These are phyloP conservation scores for Aspergillus kassunensis DNA, from an alignment of 495 filamentous ascomycete genomes.

Conservation along the genomic window DNA sequence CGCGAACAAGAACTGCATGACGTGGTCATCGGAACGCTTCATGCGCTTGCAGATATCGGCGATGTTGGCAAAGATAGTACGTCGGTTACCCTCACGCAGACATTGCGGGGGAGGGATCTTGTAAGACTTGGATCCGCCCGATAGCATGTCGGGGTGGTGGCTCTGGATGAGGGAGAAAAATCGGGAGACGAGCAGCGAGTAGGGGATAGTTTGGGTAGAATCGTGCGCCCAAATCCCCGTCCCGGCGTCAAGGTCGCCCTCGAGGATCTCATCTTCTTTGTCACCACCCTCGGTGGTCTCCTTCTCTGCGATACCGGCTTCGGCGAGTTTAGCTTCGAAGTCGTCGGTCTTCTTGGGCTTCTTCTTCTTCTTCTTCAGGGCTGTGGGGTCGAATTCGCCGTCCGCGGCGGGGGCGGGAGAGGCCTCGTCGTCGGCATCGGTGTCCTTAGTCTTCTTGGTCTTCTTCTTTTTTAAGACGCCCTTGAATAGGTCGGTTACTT, in stretches of 20 bases:
- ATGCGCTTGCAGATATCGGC: constrained; percentile 87
- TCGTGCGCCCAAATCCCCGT: constrained; percentile 93
- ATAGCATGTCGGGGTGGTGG: constrained; percentile 91
- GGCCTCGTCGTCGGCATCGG: constrained; percentile 51
- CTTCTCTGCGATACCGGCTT: constrained; percentile 59
- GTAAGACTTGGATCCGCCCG: constrained; percentile 84
- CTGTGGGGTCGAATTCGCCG: constrained; percentile 67
- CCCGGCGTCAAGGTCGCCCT: constrained; percentile 81
- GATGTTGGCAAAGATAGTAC: constrained; percentile 99
- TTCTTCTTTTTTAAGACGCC: constrained; percentile 88
- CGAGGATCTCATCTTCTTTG: constrained; percentile 47
- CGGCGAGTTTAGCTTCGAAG: constrained; percentile 76
- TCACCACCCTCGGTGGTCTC: constrained; percentile 34
- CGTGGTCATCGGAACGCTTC: constrained; percentile 97
- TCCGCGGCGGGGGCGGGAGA: constrained; percentile 51
- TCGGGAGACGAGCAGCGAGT: constrained; percentile 76
- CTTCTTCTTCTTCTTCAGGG: constrained; percentile 95
- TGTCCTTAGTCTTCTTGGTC: constrained; percentile 59
- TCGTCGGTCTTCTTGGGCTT: constrained; percentile 72
- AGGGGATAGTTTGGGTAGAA: constrained; percentile 68
- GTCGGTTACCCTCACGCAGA: constrained; percentile 99
- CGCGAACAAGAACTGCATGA: constrained; percentile 94
- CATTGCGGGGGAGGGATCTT: constrained; percentile 99
- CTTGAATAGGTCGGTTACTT: constrained; percentile 71
- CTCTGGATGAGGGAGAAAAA: constrained; percentile 90